phyloP scores from a whole-genome alignment of 768 basidiomycete species.

The Rhizopogon vinicolor region DNA sequence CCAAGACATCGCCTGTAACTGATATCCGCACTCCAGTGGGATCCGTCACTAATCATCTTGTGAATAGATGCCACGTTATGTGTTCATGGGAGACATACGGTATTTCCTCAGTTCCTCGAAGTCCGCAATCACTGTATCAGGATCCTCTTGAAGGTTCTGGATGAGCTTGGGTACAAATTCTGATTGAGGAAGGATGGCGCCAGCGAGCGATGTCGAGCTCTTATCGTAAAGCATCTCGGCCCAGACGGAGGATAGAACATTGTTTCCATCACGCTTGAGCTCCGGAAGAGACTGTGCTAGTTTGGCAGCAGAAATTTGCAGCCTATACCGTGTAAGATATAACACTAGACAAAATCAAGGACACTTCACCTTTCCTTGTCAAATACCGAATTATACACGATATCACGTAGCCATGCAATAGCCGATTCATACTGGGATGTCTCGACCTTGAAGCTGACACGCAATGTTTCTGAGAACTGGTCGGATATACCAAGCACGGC shows the following conservation, averaged over 20 bases:
- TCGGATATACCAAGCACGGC: conserved; percentile 58
- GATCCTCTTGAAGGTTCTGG: conserved; percentile 65
- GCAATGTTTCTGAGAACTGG: conserved; percentile 69
- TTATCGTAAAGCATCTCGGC: conserved; percentile 62
- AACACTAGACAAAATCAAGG: neutral
- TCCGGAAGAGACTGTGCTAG: conserved; percentile 87
- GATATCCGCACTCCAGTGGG: conserved; percentile 84
- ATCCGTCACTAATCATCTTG: conserved; percentile 57
- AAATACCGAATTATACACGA: conserved; percentile 73
- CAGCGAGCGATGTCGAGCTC: conserved; percentile 63
- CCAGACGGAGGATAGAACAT: conserved; percentile 71
- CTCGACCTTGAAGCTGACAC: conserved; percentile 83
- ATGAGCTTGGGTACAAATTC: conserved; percentile 77
- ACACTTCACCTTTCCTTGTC: conserved; percentile 65
- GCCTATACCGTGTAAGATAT: conserved; percentile 35
- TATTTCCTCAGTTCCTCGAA: conserved; percentile 69
- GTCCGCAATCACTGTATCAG: conserved; percentile 65
- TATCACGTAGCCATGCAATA: conserved; percentile 80
- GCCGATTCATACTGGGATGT: conserved; percentile 72
- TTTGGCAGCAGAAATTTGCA: conserved; percentile 84
- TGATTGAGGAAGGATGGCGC: conserved; percentile 65
- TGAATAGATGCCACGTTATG: neutral
- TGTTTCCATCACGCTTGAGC: conserved; percentile 83
- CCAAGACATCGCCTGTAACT: conserved; percentile 82
- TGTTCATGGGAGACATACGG: conserved; percentile 40